Evolutionary conservation across 176 grass and related monocot species (phyloP).

Genomic region (Musa beccarii): DNA sequence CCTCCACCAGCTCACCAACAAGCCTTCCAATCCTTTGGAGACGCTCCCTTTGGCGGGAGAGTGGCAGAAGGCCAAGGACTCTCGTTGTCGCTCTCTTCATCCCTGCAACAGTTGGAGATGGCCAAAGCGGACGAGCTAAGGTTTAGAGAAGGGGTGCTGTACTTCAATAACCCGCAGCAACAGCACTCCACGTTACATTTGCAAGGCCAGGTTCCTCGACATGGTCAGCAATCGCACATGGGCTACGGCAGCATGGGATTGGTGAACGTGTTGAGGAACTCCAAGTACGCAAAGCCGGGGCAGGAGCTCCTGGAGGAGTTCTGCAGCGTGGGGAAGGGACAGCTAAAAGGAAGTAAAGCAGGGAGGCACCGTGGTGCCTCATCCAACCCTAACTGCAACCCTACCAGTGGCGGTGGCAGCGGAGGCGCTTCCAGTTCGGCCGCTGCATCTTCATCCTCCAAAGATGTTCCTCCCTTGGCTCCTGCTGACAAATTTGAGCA

Average conservation of each 20-base stretch:
- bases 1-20: slow-evolving; percentile 40
- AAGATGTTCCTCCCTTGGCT: slow-evolving; percentile 69
- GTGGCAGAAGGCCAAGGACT: slow-evolving; percentile 79
- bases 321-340: slow-evolving; percentile 74
- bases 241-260: slow-evolving; percentile 47
- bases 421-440: background rate
- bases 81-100: slow-evolving; percentile 75
- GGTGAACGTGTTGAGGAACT: slow-evolving; percentile 8
- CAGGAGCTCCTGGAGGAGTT: slow-evolving; percentile 26
- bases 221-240: slow-evolving; percentile 37
- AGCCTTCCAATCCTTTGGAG: slow-evolving; percentile 63
- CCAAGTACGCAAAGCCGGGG: slow-evolving; percentile 8
- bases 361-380: background rate
- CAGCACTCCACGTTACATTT: slow-evolving; percentile 51
- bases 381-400: slow-evolving; percentile 46
- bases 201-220: slow-evolving; percentile 38
- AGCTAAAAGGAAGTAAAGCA: slow-evolving; percentile 38
- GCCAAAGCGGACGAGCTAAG: slow-evolving; percentile 83
- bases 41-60: slow-evolving; percentile 34
- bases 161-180: slow-evolving; percentile 59
- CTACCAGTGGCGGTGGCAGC: slow-evolving; percentile 18
- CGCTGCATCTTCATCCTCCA: slow-evolving; percentile 5
- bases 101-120: slow-evolving; percentile 93
- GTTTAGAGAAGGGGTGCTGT: slow-evolving; percentile 67
- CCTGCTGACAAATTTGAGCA: slow-evolving; percentile 91